Base-by-base conservation (phyloP, 306 rosid genomes). In the Nissolia schottii region DNA sequence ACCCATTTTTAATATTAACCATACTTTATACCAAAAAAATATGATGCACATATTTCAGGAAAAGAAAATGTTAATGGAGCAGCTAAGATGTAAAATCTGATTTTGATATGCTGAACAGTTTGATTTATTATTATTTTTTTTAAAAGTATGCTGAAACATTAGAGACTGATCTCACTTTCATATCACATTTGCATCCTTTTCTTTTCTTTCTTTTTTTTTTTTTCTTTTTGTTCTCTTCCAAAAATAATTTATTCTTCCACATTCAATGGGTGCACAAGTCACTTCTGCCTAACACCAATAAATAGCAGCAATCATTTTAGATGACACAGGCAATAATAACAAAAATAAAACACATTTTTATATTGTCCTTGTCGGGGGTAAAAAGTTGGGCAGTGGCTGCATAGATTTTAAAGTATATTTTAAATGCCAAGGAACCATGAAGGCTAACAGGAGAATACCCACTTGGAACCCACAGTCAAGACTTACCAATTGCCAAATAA, bases 401-500 rank as follows among this genome's bases (percentile, higher is more conserved):
- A n/a, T 16, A 65, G 57, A 14, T 55, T 56, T 64, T 6, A 27
- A 45, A 75, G 56, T 23, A 32, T 71, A 64, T 43, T 31, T 71
- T 55, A 70, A 64, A 70, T 24, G 64, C 38, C n/a, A 64, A 38
- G 18, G 31, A 54, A 43, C 41, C 55, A 62, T 55, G 63, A 12
- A 70, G 51, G 51, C 14, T 37, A 77, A 54, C 14, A 68, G 40
- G 45, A 27, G 40, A 63, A 64, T 37, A 34, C 5, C 22, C 64
- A 22, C 34, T 20, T 34, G 38, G 31, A 68, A 74, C 65, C 74
- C 50, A 67, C 64, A 59, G 41, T 68, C 56, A 67, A 62, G 62
- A 71, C 92, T 43, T 84, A 93, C 97, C 98, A 93, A 77, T 80
- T 93, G 98, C 93, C 94, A 87, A 77, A 91, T 79, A 75, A 93